Percentiles rank a stretch among this genome's conserved stretches.
Conservation (phyloP, 1,139 yeast species). For the Candida labiduridarum region DNA sequence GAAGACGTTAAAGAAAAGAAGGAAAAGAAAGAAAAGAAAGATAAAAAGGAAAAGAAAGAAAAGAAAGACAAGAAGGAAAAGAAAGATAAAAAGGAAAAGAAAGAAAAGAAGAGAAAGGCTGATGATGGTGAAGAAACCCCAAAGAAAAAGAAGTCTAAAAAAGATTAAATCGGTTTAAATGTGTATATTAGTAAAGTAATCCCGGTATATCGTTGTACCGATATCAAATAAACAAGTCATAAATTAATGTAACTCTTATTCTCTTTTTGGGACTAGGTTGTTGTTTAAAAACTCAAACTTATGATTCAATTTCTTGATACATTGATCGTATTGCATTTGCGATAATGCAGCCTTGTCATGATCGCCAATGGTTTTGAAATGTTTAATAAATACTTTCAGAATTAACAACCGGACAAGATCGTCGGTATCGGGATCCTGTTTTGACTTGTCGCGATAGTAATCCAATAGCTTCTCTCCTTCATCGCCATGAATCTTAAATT, state of each 20-base stretch:
- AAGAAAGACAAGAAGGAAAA: slow-evolving; percentile 64
- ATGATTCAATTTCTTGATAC: slow-evolving; percentile 16
- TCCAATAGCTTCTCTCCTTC: neutral
- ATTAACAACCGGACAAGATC: slow-evolving; percentile 24
- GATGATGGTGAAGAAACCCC: slow-evolving; percentile 53
- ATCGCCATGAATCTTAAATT: slow-evolving; percentile 9
- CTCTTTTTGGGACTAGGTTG: slow-evolving; percentile 12
- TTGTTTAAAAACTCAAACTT: slow-evolving; percentile 20
- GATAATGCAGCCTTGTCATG: slow-evolving; percentile 26
- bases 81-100: slow-evolving; percentile 43
- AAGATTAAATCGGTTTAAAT: slow-evolving; percentile 11
- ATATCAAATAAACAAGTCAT: too few relatives aligned
- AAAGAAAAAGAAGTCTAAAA: slow-evolving; percentile 49
- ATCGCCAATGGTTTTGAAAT: slow-evolving; percentile 23
- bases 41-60: slow-evolving; percentile 67
- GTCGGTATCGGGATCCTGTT: slow-evolving; percentile 1
- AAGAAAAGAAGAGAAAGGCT: slow-evolving; percentile 54
- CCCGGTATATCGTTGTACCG: neutral
- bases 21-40: slow-evolving; percentile 48
- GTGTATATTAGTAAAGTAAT: slow-evolving; percentile 8
- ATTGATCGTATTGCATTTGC: slow-evolving; percentile 24
- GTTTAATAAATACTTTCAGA: slow-evolving; percentile 20
- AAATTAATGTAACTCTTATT: neutral
- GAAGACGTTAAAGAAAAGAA: slow-evolving; percentile 29
- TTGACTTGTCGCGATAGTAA: slow-evolving; percentile 3